Evolutionary conservation across 2,329 filamentous ascomycete species (phyloP), one percentile per base, ranked within the genome.

Genomic region (Aspergillus sp.): DNA sequence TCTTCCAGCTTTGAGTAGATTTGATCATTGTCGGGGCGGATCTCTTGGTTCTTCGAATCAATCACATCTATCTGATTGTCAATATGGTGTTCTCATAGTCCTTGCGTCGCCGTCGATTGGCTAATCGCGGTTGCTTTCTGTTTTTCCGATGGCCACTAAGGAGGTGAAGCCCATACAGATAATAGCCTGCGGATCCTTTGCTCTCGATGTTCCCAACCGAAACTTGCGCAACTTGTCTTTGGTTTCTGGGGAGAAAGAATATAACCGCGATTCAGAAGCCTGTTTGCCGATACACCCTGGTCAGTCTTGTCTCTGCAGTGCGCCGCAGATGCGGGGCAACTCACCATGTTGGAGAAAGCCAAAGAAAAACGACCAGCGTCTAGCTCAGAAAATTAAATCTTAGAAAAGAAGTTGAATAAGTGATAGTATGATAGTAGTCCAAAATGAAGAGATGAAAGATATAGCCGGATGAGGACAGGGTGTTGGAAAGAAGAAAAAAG

Each of bases 141-240:
- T 10, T 13, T 19, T 19, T 19, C 9, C 7, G 13, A 23, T 41
- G 15, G 3, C n/a, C 35, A 20, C 17, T 30, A 5, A 19, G 35
- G 22, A 41, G 49, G 50, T 52, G 44, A 53, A 45, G 47, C 30
- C 78, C 84, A 71, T 86, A 97, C 93, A 97, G 59, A 98, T 95
- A 53, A 94, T 83, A 52, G 90, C 93, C 74, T 96, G 89, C 0
- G 90, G 86, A 42, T 85, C 83, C 65, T 85, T 91, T 45, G 89
- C 84, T 56, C 93, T 79, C 30, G 90, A 96, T 2, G 93, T 97
- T 22, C 85, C 83, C 23, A 98, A 79, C 44, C 93, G 87, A 74
- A 98, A 98, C 72, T 96, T 97, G 69, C 88, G 86, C 56, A 98
- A 81, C 64, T 90, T 85, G 56, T 90, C 84, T 72, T 86, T 93